Percentiles rank a stretch among this genome's conserved stretches.
Evolutionary conservation across 1,139 yeast genomes (phyloP).

Genomic region (Yamadazyma diddensiae): DNA sequence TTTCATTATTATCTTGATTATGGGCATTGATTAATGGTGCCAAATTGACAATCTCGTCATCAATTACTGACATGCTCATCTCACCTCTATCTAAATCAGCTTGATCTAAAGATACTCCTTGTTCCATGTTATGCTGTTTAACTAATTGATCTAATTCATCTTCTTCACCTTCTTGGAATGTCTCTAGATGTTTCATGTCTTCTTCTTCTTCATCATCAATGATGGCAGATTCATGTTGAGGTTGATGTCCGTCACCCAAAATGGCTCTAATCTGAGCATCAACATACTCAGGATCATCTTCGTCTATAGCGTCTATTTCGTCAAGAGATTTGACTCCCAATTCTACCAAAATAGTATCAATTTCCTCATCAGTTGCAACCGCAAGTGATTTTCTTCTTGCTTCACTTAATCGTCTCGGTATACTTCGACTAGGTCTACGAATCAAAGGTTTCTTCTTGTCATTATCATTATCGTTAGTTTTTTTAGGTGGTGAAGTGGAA

Average conservation of each 20-base stretch:
- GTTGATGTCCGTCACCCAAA: slow-evolving; percentile 24
- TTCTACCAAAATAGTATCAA: slow-evolving; percentile 36
- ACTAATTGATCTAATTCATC: slow-evolving; percentile 38
- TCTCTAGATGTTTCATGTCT: slow-evolving; percentile 16
- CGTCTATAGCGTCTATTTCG: slow-evolving; percentile 34
- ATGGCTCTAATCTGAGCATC: slow-evolving; percentile 37
- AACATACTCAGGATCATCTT: slow-evolving; percentile 31
- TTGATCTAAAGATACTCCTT: slow-evolving; percentile 30
- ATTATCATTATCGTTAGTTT: slow-evolving; percentile 4
- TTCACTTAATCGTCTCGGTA: slow-evolving; percentile 31
- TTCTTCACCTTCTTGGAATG: slow-evolving; percentile 36
- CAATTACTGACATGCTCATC: slow-evolving; percentile 31
- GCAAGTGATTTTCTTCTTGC: slow-evolving; percentile 42
- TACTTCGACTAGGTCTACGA: slow-evolving; percentile 11
- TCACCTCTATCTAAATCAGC: slow-evolving; percentile 17
- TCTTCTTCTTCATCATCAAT: slow-evolving; percentile 21
- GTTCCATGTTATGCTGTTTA: slow-evolving; percentile 33
- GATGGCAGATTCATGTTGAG: slow-evolving; percentile 15
- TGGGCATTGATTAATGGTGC: slow-evolving; percentile 37
- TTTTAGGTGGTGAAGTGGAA: slow-evolving; percentile 12
- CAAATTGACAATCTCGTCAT: slow-evolving; percentile 40
- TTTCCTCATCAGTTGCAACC: slow-evolving; percentile 40
- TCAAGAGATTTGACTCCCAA: slow-evolving; percentile 38
- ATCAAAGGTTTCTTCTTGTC: slow-evolving; percentile 6
- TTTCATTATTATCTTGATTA: slow-evolving; percentile 20